Conservation (phyloP, 306 rosid species). For the Begonia loranthoides region DNA sequence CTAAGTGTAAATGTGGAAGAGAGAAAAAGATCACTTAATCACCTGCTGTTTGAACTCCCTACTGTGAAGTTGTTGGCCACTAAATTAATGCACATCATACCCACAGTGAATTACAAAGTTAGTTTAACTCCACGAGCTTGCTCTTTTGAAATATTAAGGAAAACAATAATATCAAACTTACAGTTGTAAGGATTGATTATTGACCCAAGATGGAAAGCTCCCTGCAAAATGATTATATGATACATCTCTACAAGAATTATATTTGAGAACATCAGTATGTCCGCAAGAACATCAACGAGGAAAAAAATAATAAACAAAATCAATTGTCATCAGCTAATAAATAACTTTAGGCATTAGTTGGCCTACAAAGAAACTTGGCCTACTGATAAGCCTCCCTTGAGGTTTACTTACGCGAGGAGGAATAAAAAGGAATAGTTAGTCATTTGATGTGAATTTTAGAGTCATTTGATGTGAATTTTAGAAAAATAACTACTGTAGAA, state of each 20-base stretch:
- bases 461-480: too few relatives aligned
- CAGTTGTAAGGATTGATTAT: conserved; percentile 31
- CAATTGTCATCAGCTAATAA: too few relatives aligned
- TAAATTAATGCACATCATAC: conserved; percentile 40
- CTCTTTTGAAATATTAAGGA: background rate
- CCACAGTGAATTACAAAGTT: conserved; percentile 4
- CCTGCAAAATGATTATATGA: conserved; percentile 71
- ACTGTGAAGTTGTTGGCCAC: conserved; percentile 66
- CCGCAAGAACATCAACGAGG: background rate
- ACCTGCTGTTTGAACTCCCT: conserved; percentile 46
- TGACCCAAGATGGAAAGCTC: conserved; percentile 68
- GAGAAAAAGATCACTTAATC: conserved; percentile 1
- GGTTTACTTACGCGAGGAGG: too few relatives aligned
- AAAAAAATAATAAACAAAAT: conserved; percentile 1
- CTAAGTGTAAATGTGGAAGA: too few relatives aligned
- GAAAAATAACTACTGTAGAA: too few relatives aligned
- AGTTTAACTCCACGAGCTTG: conserved; percentile 11
- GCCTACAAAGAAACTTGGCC: too few relatives aligned
- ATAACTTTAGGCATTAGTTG: too few relatives aligned
- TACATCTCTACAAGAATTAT: conserved; percentile 53
- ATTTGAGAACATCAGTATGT: background rate
- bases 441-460: too few relatives aligned
- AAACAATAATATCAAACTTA: conserved; percentile 16
- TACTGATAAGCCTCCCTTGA: too few relatives aligned
- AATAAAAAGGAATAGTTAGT: too few relatives aligned